Percentiles rank a stretch among this genome's conserved stretches.
These are phyloP conservation scores for Glycyrrhiza uralensis DNA, from an alignment of 306 rosid species.

Conservation along the genomic window DNA sequence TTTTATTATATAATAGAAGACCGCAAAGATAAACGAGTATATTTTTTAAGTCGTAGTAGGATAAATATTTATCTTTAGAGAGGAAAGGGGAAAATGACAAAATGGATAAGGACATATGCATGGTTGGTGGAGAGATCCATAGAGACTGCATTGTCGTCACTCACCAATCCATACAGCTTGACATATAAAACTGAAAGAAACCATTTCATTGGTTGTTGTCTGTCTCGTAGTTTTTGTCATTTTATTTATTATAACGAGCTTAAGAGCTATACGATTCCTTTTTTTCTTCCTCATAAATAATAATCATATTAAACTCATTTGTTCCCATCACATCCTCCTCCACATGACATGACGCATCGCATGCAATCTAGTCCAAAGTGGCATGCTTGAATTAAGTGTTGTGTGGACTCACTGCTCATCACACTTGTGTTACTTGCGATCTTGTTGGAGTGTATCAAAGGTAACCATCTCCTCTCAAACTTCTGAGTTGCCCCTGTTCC, in stretches of 20 bases:
- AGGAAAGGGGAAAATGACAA: background rate
- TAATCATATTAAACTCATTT: background rate
- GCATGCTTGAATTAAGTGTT: background rate
- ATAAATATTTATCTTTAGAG: too few relatives aligned
- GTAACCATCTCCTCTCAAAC: background rate
- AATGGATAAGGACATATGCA: background rate
- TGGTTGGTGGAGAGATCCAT: slow-evolving; percentile 3
- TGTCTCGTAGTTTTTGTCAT: too few relatives aligned
- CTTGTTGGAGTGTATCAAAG: slow-evolving; percentile 2
- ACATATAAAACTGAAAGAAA: background rate
- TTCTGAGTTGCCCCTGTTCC: background rate
- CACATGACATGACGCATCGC: background rate
- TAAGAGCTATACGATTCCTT: background rate
- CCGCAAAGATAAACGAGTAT: too few relatives aligned
- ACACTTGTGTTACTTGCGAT: background rate
- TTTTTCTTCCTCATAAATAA: background rate
- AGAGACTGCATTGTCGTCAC: background rate
- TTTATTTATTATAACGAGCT: background rate
- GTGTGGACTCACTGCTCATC: background rate
- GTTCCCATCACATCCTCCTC: background rate
- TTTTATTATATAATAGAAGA: too few relatives aligned
- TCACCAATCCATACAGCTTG: background rate
- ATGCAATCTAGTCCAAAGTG: background rate
- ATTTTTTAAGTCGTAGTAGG: too few relatives aligned
- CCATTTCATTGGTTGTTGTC: background rate